Base-by-base conservation (phyloP, 1,284 basidiomycete genomes). In the Leccinum solheimii region DNA sequence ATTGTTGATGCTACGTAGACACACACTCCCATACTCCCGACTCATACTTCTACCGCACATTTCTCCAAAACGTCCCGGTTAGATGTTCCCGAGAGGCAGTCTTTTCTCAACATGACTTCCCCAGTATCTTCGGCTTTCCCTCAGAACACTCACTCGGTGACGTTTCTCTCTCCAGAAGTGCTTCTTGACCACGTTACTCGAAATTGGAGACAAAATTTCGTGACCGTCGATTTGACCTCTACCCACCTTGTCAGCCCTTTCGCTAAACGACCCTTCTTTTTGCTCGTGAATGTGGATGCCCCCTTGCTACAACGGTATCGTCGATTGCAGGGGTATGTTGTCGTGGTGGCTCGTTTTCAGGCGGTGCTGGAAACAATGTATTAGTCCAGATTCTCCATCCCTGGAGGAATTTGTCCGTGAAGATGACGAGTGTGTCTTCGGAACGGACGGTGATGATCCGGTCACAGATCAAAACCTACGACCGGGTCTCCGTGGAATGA, bases 211-310 rank as follows among this genome's bases (percentile, higher is more conserved):
- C 74, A 80, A 3, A 79, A 91, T 66, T 94, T 91, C 70, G 95
- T 98, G 32, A 97, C 95, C 0, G 81, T 83, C 6, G 91, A 94
- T 69, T 75, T 98, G 21, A 72, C 74, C 55, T 86, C 83, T 1
- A 77, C 77, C 32, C 81, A 86, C n/a, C 70, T 87, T 16, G 80
- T 96, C 48, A 81, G 82, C 61, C 78, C 82, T 52, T 98, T 98
- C 71, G 75, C 87, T 43, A 95, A 90, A 72, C 82, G 97, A 9
- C 97, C 97, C 0, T 98, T 95, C 74, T 95, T 98, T 72, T 78
- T 98, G 69, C 83, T 98, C 34, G 79, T 98, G 43, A 84, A 80
- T 53, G 83, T 97, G n/a, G 94, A 98, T 63, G 96, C 92, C 0
- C 95, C 96, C 0, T 70, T 97, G 26, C 72, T 88, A 27, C 75